Percentiles rank a stretch among this genome's conserved stretches.
Evolutionary conservation across 768 basidiomycete genomes (phyloP).

Genomic region (Suillus subaureus): DNA sequence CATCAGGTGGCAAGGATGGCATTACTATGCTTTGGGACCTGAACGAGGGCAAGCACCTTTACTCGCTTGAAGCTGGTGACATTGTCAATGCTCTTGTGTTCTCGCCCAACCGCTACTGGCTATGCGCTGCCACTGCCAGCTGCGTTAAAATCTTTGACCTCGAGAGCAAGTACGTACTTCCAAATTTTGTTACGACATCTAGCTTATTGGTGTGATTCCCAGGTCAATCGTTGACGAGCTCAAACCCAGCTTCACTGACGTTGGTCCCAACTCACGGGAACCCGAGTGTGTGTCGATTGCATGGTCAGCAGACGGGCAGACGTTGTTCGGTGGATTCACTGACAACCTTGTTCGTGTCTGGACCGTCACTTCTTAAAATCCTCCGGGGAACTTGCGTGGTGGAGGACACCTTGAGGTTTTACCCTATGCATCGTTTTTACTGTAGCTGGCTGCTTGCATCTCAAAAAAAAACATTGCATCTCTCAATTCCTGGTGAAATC

Average conservation of each 20-base stretch:
- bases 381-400: conserved; percentile 21
- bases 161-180: conserved; percentile 88
- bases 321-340: conserved; percentile 95
- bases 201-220: conserved; percentile 4
- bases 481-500: conserved; percentile 12
- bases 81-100: conserved; percentile 99
- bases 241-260: conserved; percentile 89
- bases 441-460: conserved; percentile 23
- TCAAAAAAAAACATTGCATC: conserved; percentile 22
- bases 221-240: conserved; percentile 99
- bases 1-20: conserved; percentile 98
- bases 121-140: conserved; percentile 96
- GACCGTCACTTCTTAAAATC: conserved; percentile 65
- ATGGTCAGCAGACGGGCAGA: conserved; percentile 98
- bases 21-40: conserved; percentile 99
- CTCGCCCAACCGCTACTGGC: conserved; percentile 99
- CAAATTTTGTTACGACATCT: neutral
- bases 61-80: conserved; percentile 98
- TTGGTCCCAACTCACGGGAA: conserved; percentile 67
- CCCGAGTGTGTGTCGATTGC: conserved; percentile 96
- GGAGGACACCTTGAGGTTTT: conserved; percentile 17
- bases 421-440: conserved; percentile 27
- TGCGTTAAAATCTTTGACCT: conserved; percentile 99
- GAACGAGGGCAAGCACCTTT: conserved; percentile 99
- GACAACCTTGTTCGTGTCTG: conserved; percentile 94